Base-by-base conservation (phyloP, 129 eudicot species). In the Artemisia annua region DNA sequence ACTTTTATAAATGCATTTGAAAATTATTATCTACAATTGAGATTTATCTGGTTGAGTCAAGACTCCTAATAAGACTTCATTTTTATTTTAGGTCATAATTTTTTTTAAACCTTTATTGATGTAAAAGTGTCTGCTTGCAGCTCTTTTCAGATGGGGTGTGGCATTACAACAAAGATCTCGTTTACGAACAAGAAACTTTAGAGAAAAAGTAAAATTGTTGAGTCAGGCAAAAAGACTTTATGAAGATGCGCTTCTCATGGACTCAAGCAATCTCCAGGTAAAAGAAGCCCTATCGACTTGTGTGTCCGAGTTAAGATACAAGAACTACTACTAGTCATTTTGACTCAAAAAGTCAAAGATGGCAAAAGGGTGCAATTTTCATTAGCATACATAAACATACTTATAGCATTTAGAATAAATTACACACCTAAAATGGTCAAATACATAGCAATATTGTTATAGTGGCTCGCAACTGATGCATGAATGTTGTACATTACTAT, bases 141-240 rank as follows among this genome's bases (percentile, higher is more conserved):
- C 99, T 86, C 94, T 94, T 69, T 94, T 86, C 78, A 86, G 94
- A 86, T 94, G 99, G 99, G 99, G 93, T 13, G 81, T 82, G 48
- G 91, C 94, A 26, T 76, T 94, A 68, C 99, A 94, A 78, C 99
- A 94, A 64, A 86, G 99, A 71, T 88, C 99, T 1, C 96, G 90
- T 11, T 72, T 94, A 66, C 80, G 94, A 69, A 88, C 84, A 22
- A 84, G 89, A 69, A 87, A 81, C 72, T 80, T 85, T 63, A 90
- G 79, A 85, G 97, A 90, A 80, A 94, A 88, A 83, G 87, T 88
- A 66, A 90, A 88, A 82, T 80, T 94, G 72, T 74, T 94, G 75
- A 93, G 85, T 74, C 99, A 94, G 77, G 96, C 99, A 0, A 86
- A 83, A 70, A 84, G 95, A 74, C 89, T 94, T 30, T 94, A 88